Conservation (phyloP, 768 basidiomycete species). For the Lactarius psammicola region DNA sequence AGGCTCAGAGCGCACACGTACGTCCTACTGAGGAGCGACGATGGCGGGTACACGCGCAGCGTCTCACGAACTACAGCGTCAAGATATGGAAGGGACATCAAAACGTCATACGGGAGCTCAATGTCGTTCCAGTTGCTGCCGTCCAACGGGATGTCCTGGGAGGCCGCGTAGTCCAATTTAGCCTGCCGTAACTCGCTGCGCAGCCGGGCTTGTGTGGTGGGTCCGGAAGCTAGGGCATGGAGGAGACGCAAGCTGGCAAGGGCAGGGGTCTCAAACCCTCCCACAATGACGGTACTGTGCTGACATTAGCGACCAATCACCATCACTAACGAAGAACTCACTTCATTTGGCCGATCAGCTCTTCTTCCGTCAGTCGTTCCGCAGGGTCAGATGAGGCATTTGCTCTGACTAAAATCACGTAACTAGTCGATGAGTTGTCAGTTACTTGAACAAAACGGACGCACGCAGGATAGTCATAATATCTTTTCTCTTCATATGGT, state of each 20-base stretch:
- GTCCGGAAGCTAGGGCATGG: slow-evolving; percentile 35
- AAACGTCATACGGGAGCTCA: slow-evolving; percentile 40
- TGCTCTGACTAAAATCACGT: slow-evolving; percentile 35
- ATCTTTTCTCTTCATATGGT: slow-evolving; percentile 33
- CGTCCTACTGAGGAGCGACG: slow-evolving; percentile 35
- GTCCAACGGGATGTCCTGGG: slow-evolving; percentile 9
- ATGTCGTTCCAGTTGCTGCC: slow-evolving; percentile 35
- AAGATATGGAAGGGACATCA: slow-evolving; percentile 46
- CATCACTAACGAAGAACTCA: neutral
- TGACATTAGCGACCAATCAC: neutral
- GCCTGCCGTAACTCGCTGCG: slow-evolving; percentile 37
- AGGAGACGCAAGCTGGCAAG: slow-evolving; percentile 38
- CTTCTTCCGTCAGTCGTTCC: slow-evolving; percentile 38
- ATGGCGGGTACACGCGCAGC: slow-evolving; percentile 41
- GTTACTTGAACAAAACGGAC: slow-evolving; percentile 14
- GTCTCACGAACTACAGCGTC: slow-evolving; percentile 47
- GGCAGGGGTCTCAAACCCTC: slow-evolving; percentile 30
- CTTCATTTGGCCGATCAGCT: slow-evolving; percentile 41
- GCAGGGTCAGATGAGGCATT: slow-evolving; percentile 35
- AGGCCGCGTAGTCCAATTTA: slow-evolving; percentile 28
- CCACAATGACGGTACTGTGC: slow-evolving; percentile 2
- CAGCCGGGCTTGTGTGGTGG: slow-evolving; percentile 36
- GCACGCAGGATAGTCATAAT: slow-evolving; percentile 44
- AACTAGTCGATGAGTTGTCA: neutral
- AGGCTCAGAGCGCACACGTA: slow-evolving; percentile 25